Base-by-base conservation (phyloP, 139 green algal species). In the Picochlorum sp. region DNA sequence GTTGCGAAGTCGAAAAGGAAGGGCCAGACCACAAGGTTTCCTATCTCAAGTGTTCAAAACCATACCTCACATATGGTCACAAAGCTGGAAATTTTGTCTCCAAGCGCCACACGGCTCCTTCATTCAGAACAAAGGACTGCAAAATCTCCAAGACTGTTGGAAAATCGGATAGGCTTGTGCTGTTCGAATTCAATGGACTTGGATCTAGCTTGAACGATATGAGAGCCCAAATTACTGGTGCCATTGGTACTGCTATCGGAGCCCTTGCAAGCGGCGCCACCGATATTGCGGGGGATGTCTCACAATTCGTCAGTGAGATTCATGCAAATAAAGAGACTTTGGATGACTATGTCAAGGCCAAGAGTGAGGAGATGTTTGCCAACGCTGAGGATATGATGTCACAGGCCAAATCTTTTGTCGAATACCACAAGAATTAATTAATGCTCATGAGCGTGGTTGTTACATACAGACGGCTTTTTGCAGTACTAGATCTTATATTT, bases 171-270 rank as follows among this genome's bases (percentile, higher is more conserved):
- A 44, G 68, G 49, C 56, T 68, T 59, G 65, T 78, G 49, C 71
- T 78, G 24, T 78, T 59, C 32, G 51, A 63, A 38, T 78, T 78
- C 28, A 66, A 78, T 37, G 71, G 71, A 37, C 30, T 37, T 16
- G 6, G 61, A 30, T 49, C 50, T 7, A 44, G 30, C 41, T 50
- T 66, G 20, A 71, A 66, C 34, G 2, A 34, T 30, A 41, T 79
- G 16, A 67, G n/a, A 26, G 57, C 55, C 2, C 28, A 55, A 49
- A 60, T 56, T 6, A n/a, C 21, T 20, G 21, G 13, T 24, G 21
- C 20, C 20, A 4, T 65, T 34, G 14, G 21, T 16, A 41, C 20
- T n/a, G 44, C 21, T 16, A 14, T 47, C 3, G 28, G 20, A 26
- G 63, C 18, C 15, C 44, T 65, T 23, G n/a, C 58, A 0, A 52